Evolutionary conservation across 2,329 filamentous ascomycete species (phyloP), one percentile per base, ranked within the genome.

Genomic region (Colletotrichum plurivorum): DNA sequence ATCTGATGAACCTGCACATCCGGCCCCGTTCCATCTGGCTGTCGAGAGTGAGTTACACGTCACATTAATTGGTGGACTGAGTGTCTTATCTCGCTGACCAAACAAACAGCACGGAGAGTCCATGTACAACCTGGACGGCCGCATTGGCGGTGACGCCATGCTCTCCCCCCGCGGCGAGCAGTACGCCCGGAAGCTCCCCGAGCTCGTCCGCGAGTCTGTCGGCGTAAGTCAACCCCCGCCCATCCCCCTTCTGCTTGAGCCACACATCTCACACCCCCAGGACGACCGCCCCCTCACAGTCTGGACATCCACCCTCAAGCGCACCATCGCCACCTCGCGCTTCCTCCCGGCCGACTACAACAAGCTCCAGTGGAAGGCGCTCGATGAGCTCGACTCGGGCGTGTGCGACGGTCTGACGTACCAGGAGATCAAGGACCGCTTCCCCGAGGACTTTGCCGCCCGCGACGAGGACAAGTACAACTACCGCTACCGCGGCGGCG

Each of bases 401-500:
- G 94, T 98, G 55, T 99, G 96, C 82, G 96, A 99, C 76, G 95
- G 95, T 63, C 90, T 98, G 79, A 99, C 96, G 1, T 98, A 98
- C 79, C 93, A 94, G 76, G 93, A 99, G 78, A 98, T 99, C 78
- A 94, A 96, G 76, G 90, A 97, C 76, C 84, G 88, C 63, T 98
- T 94, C 78, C 96, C 96, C 0, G 95, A 98, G 74, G 96, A 99
- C 83, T 99, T 99, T 83, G 90, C 91, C 57, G 94, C 95, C 41
- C 94, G 96, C 71, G 96, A 99, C 80, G 94, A 97, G 73, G 96
- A 99, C 86, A 99, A 99, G 82, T 98, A 98, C 89, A 98, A 99
- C 84, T 99, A 99, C 83, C 94, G 96, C 66, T 99, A 99, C 82
- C 92, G 96, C 5, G 96, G 96, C 71, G 96, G 96, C 62, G 96